Evolutionary conservation across 164 flowering plant genomes (phyloP), one percentile per base, ranked within the genome.

Genomic region (Akebia trifoliata): DNA sequence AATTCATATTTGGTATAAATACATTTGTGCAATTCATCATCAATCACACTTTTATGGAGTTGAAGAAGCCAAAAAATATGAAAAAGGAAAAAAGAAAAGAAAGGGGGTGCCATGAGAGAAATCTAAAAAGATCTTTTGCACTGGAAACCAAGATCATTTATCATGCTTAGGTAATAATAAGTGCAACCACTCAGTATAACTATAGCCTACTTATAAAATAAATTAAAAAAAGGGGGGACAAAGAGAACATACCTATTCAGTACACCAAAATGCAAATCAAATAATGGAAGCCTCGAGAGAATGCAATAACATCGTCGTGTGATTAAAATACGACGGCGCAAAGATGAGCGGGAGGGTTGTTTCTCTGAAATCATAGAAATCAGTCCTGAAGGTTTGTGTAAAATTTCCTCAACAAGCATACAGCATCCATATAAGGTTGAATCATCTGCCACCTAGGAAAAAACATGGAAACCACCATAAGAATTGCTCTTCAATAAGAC

Each of bases 281-380:
- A 94, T 58, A 82, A 88, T 22, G 99, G 99, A 74, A 94, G 80
- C 72, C 99, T 82, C 40, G 99, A 79, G 49, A 94, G 81, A 72
- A 94, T 83, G 87, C 99, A 94, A 67, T 94, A 90, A 71, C 99
- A 94, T 45, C 99, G 87, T 18, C 78, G 79, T n/a, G 99, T 86
- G 24, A 93, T 85, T 62, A 94, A 74, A 36, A 83, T 63, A 56
- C 76, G 77, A 50, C 95, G 96, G 46, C 87, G 75, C 60, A 80
- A 55, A 38, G 84, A 64, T 4, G 81, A 66, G 59, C 17, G 56
- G 26, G 39, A 18, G 55, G 84, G 69, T 60, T 74, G 77, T 60
- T 72, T 82, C 36, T 79, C 86, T 14, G 84, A 69, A 54, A 86
- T 71, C 73, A 81, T 65, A 15, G 99, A 87, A 74, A 94, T 80